phyloP scores from a whole-genome alignment of 2,329 filamentous ascomycete genomes.

The Ceratocystis papillata region DNA sequence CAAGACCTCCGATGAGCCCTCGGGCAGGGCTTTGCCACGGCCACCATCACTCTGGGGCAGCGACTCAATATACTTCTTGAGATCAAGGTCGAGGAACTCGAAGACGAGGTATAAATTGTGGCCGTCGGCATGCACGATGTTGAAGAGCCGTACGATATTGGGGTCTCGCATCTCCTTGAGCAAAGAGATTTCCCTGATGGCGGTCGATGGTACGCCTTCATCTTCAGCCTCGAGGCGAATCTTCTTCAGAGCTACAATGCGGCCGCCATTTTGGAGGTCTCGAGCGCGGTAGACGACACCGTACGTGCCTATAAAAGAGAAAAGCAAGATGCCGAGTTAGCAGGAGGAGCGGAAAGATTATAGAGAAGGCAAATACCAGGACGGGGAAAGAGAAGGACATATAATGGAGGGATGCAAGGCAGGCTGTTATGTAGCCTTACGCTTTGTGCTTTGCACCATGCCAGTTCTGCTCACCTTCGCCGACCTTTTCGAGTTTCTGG shows the following conservation, averaged over 20 bases:
- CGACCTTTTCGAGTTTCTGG: conserved; percentile 92
- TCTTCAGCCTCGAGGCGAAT: conserved; percentile 91
- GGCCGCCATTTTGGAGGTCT: conserved; percentile 68
- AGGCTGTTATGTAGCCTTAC: background rate
- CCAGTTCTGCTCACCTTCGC: conserved; percentile 55
- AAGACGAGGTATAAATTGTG: conserved; percentile 92
- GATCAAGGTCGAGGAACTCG: conserved; percentile 79
- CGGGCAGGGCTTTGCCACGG: conserved; percentile 72
- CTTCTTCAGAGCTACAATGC: conserved; percentile 89
- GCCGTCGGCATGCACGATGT: conserved; percentile 89
- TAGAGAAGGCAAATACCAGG: background rate
- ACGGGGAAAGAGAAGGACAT: background rate
- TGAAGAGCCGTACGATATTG: conserved; percentile 77
- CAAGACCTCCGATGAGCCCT: conserved; percentile 56
- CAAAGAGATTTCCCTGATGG: conserved; percentile 86
- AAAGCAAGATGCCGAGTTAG: conserved; percentile 12
- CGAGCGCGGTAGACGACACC: conserved; percentile 92
- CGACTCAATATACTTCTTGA: conserved; percentile 95
- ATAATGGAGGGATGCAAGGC: background rate
- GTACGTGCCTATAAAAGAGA: conserved; percentile 58
- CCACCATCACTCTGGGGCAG: conserved; percentile 75
- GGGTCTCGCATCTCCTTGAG: conserved; percentile 91
- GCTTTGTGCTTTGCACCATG: background rate
- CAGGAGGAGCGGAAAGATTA: background rate
- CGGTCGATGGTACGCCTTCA: conserved; percentile 83